Evolutionary conservation across 2,329 filamentous ascomycete species (phyloP).

Genomic region (Penicillium corylophilum): DNA sequence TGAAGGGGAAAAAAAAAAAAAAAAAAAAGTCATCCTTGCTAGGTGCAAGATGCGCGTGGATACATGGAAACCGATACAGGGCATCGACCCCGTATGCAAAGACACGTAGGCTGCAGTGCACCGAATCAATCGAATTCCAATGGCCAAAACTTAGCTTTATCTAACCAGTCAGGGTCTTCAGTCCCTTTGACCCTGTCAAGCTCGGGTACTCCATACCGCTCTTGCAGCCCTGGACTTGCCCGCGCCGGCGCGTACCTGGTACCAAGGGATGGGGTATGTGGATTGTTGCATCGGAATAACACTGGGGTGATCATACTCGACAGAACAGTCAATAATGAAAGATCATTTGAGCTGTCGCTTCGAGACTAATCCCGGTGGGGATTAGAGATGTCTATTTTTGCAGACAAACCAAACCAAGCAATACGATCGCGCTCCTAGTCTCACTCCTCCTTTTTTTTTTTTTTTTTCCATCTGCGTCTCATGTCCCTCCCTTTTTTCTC

Average conservation of each 20-base stretch:
- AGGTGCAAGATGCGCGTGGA: not conserved
- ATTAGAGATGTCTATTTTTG: conserved; percentile 26
- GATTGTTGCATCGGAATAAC: conserved; percentile 2
- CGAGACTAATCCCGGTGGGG: conserved; percentile 7
- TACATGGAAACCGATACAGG: too few species aligned
- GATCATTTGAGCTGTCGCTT: not conserved
- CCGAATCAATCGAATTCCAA: not conserved
- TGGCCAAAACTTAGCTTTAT: not conserved
- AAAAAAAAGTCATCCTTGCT: not conserved
- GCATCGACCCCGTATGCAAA: too few species aligned
- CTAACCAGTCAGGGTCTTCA: not conserved
- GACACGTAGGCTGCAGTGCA: not conserved
- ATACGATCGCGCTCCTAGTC: conserved; percentile 11
- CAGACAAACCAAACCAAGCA: conserved; percentile 6
- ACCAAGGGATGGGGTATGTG: conserved; percentile 19
- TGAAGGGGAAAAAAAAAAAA: not conserved
- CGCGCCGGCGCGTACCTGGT: not conserved
- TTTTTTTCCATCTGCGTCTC: conserved; percentile 12
- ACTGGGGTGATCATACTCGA: not conserved
- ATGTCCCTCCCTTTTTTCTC: conserved; percentile 5
- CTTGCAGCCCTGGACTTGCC: not conserved
- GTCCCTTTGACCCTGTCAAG: conserved; percentile 1
- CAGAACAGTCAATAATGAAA: not conserved
- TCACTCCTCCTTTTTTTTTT: conserved; percentile 10
- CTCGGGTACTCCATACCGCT: conserved; percentile 7